Evolutionary conservation across 2,329 filamentous ascomycete species (phyloP).

Genomic region (Aureobasidium leucospermi): DNA sequence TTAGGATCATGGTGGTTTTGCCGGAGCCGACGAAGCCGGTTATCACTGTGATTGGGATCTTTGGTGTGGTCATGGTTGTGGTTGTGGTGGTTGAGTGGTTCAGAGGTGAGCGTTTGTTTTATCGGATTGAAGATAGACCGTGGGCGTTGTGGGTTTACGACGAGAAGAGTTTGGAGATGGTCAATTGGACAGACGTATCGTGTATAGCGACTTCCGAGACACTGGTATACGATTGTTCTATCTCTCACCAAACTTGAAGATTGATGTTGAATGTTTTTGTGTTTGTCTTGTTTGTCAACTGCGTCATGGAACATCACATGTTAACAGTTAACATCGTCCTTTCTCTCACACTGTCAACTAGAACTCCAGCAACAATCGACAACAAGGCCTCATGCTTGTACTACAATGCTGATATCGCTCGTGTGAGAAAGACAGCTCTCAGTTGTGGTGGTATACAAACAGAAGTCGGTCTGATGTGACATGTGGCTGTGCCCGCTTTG

Average conservation of each 20-base stretch:
- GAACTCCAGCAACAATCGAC: neutral
- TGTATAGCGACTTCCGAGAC: no score
- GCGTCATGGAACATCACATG: constrained; percentile 1
- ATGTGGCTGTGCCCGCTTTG: neutral
- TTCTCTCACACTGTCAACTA: neutral
- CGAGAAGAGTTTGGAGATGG: no score
- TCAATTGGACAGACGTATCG: no score
- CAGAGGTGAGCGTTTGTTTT: neutral
- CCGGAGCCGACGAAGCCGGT: constrained; percentile 95
- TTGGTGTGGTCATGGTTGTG: neutral
- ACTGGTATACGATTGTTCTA: no score
- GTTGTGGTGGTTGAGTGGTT: neutral
- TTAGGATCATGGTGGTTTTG: constrained; percentile 92
- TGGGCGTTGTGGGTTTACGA: no score
- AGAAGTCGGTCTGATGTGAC: neutral
- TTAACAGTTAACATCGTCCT: neutral
- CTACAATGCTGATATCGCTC: no score
- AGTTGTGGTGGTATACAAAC: neutral
- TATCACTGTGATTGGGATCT: constrained; percentile 83
- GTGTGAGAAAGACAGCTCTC: no score
- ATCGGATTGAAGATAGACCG: no score
- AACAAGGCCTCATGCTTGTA: no score
- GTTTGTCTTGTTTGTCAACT: constrained; percentile 8
- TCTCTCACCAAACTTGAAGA: neutral
- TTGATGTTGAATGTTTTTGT: constrained; percentile 1